A percentile compares a stretch with the other conserved stretches of the same genome.
These are phyloP conservation scores for Gynochthodes officinalis DNA, from an alignment of 257 asterid species.

Conservation along the genomic window DNA sequence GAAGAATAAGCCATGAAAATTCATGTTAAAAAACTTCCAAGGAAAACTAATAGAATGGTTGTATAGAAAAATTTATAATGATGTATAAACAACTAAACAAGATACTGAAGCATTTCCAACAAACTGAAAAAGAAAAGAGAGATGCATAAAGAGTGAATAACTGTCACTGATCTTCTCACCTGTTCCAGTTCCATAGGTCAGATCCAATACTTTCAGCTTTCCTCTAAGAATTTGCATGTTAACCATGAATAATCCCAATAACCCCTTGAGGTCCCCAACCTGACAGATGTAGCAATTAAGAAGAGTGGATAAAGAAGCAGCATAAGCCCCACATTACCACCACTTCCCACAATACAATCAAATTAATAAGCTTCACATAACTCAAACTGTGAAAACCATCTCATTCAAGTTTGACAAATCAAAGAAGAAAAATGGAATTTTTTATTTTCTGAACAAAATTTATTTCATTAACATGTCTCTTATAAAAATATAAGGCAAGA, in stretches of 20 bases:
- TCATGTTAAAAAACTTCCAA: slow-evolving; percentile 21
- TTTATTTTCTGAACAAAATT: neutral
- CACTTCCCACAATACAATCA: neutral
- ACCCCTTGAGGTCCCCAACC: slow-evolving; percentile 92
- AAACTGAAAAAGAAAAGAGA: neutral
- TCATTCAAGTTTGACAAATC: neutral
- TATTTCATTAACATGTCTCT: neutral
- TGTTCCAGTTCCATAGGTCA: slow-evolving; percentile 68
- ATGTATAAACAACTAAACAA: too few species aligned
- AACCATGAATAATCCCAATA: slow-evolving; percentile 73
- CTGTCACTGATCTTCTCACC: slow-evolving; percentile 36
- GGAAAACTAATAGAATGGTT: slow-evolving; percentile 1
- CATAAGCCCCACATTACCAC: neutral
- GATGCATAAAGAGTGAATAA: neutral
- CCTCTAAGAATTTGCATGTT: slow-evolving; percentile 61
- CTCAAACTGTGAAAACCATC: neutral
- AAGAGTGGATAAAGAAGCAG: neutral
- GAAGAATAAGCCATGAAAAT: slow-evolving; percentile 27
- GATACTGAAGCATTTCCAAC: neutral
- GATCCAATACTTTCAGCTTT: slow-evolving; percentile 75
- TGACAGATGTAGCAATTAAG: slow-evolving; percentile 34
- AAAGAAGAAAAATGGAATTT: neutral
- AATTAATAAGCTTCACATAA: neutral
- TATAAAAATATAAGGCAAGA: too few species aligned
- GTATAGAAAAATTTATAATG: neutral